Evolutionary conservation across 2,329 filamentous ascomycete genomes (phyloP), one percentile per base, ranked within the genome.

Genomic region (Periconia macrospinosa): DNA sequence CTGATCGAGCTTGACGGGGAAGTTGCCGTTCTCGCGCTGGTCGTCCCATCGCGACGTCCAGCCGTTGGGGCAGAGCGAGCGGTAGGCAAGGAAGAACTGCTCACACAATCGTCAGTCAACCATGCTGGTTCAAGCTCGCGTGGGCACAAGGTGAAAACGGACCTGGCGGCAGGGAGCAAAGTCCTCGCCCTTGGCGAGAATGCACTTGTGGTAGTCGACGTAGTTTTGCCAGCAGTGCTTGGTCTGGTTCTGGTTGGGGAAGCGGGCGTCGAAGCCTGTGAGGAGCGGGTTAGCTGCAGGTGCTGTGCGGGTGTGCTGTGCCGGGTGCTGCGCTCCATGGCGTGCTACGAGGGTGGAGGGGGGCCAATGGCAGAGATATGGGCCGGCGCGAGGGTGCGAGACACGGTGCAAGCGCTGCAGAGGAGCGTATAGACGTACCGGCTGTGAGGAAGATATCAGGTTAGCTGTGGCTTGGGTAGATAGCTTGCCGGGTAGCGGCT

Each of bases 221-320:
- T 99, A 99, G 86, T 99, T 99, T 80, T 99, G 95, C 94, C 94
- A 99, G 91, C 94, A 99, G 87, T 99, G 92, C 89, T 97, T 97
- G 81, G 92, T 87, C 78, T 94, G 91, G 84, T 99, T 99, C 84
- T 87, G 83, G 85, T 99, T 96, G 75, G 94, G 94, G 83, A 97
- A 99, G 78, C 94, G 93, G 79, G 94, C 94, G 78, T 99, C 94
- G 83, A 95, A 96, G 84, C 94, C 94, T 97, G 62, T 50, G 33
- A 13, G 5, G 33, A 13, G 11, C 5, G 15, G 33, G 11, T 37
- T n/a, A 37, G 47, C 23, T 27, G 8, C 23, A 8, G 3, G 23
- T 27, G 23, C 23, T 27, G 23, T 3, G 23, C n/a, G n/a, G n/a
- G n/a, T n/a, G n/a, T n/a, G n/a, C n/a, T n/a, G n/a, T n/a, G n/a